Evolutionary conservation across 2,329 filamentous ascomycete genomes (phyloP).

Genomic region (Pseudogymnoascus verrucosus): DNA sequence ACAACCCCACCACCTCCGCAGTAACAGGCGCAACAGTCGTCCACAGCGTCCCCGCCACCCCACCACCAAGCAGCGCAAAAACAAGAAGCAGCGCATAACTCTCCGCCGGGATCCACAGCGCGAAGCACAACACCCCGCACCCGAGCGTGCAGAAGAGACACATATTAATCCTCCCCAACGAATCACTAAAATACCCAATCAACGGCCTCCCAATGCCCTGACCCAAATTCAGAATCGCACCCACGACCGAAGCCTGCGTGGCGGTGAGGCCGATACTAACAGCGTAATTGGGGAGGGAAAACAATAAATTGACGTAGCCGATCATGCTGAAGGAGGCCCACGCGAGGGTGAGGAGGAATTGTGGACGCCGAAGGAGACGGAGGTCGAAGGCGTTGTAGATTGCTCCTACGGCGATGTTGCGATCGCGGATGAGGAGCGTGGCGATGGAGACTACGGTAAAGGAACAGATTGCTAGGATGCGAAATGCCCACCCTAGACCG

Average conservation of each 20-base stretch:
- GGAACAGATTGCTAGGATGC: constrained; percentile 30
- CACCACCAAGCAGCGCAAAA: constrained; percentile 35
- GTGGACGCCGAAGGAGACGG: constrained; percentile 27
- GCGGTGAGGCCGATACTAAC: constrained; percentile 34
- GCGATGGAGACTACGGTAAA: not conserved
- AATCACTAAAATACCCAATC: constrained; percentile 37
- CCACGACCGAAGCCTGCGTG: constrained; percentile 32
- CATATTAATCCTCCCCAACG: constrained; percentile 34
- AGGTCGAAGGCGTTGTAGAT: not conserved
- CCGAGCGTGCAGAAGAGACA: constrained; percentile 32
- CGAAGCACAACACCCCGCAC: constrained; percentile 31
- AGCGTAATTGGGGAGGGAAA: constrained; percentile 38
- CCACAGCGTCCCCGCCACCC: constrained; percentile 40
- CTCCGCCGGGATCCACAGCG: constrained; percentile 38
- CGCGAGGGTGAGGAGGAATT: constrained; percentile 29
- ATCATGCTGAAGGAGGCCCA: constrained; percentile 38
- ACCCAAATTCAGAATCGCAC: constrained; percentile 38
- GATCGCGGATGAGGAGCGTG: not conserved
- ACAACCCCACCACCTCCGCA: constrained; percentile 63
- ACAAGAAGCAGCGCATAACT: constrained; percentile 34
- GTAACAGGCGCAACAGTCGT: constrained; percentile 58
- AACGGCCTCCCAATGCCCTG: constrained; percentile 38
- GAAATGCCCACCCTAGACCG: constrained; percentile 48
- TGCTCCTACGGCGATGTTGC: not conserved
- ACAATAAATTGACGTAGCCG: constrained; percentile 40